Evolutionary conservation across 257 asterid genomes (phyloP).

Genomic region (Solanum ahanhuiri): DNA sequence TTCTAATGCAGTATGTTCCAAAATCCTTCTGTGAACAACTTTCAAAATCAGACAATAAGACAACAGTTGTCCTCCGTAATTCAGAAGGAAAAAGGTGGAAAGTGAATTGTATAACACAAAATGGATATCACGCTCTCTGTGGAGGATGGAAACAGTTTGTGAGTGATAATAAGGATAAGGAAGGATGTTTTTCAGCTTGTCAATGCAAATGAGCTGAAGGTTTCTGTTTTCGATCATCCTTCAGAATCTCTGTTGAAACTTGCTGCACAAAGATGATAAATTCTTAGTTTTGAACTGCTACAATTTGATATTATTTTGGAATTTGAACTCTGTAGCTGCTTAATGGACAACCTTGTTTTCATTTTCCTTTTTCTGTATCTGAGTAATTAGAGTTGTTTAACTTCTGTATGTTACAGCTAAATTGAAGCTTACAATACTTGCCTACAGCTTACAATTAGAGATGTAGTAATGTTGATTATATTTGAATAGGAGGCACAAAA

Average conservation of each 20-base stretch:
- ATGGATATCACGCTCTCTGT: not conserved
- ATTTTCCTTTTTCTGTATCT: not conserved
- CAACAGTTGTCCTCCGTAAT: not conserved
- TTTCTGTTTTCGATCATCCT: not conserved
- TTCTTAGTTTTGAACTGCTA: not conserved
- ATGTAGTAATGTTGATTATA: not conserved
- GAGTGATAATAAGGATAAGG: not conserved
- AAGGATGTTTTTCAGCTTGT: conserved; percentile 10
- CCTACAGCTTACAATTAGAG: not conserved
- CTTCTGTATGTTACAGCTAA: not conserved
- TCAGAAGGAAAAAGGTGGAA: not conserved
- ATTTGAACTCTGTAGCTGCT: not conserved
- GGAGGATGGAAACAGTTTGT: conserved; percentile 5
- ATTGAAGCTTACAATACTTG: not conserved
- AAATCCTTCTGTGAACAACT: not conserved
- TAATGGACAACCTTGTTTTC: not conserved
- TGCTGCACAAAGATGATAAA: not conserved
- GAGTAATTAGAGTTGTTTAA: not conserved
- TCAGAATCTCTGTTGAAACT: not conserved
- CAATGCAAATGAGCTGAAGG: not conserved
- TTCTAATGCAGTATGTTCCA: not conserved
- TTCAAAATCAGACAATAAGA: not conserved
- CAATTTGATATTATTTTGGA: not conserved
- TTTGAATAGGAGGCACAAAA: not conserved
- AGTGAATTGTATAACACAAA: not conserved